Base-by-base conservation (phyloP, 345 rosid species). In the Reutealis trisperma region DNA sequence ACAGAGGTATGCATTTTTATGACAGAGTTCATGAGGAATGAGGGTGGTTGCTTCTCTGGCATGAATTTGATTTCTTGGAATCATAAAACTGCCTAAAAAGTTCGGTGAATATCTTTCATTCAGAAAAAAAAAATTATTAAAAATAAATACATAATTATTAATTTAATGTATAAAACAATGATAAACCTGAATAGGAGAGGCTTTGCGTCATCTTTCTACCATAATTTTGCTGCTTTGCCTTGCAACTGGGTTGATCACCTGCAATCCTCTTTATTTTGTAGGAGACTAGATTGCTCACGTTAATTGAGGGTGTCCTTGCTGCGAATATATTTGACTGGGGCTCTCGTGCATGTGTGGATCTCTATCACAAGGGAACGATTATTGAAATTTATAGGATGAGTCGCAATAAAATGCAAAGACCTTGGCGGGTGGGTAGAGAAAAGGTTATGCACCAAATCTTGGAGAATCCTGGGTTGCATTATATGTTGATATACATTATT, bases 271-370 rank as follows among this genome's bases (percentile, higher is more conserved):
- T 57, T 37, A 34, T 54, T 74, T 82, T 80, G 73, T 90, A 96
- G 99, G 99, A 96, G 86, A 78, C 91, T 34, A 89, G 98, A 85
- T 84, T 93, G 88, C 96, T 93, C 75, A 89, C 89, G 61, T 88
- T 96, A 54, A 91, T 96, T 55, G 98, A 92, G 83, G 99, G 99
- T 70, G 99, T 92, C 83, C 90, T 96, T 67, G 99, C 99, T 79
- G 99, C 99, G 72, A 96, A 96, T 73, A 96, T 96, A 85, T 96
- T 96, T 74, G 99, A 96, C 84, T 96, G 99, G 99, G 99, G 99
- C 77, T 93, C 98, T 74, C 92, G 97, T 67, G 97, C 99, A 41
- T 96, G 99, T 83, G 99, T 96, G 83, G 99, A 96, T 75, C 94
- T 96, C 71, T 96, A 96, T 83, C 99, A 92, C 77, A 92, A 96